Evolutionary conservation across 441 rosid genomes (phyloP).

Genomic region (Brassica hybrid): DNA sequence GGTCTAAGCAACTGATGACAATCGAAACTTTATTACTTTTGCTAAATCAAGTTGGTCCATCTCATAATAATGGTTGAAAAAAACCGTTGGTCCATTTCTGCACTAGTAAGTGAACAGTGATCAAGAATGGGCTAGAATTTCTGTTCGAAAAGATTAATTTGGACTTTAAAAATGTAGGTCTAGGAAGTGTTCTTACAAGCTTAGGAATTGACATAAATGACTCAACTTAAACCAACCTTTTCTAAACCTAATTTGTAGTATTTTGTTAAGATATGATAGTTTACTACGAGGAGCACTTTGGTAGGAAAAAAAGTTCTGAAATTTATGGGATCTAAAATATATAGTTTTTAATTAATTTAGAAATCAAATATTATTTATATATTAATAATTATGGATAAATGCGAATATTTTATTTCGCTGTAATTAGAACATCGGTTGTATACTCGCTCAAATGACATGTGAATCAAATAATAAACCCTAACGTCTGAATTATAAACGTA

Average conservation of each 20-base stretch:
- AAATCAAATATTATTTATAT: neutral
- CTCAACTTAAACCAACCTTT: neutral
- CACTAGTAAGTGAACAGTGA: neutral
- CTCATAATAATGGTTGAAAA: neutral
- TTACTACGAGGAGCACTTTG: neutral
- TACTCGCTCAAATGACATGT: neutral
- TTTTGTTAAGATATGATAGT: neutral
- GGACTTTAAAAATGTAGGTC: neutral
- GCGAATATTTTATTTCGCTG: too few relatives aligned
- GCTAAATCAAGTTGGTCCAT: slow-evolving; percentile 13
- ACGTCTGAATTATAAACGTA: neutral
- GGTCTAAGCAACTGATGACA: slow-evolving; percentile 30
- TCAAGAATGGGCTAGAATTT: neutral
- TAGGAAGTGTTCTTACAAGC: neutral
- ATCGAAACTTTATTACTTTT: neutral
- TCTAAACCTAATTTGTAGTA: neutral
- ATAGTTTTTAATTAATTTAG: too few relatives aligned
- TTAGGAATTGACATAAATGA: neutral
- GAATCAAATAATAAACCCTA: slow-evolving; percentile 17
- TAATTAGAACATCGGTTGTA: too few relatives aligned
- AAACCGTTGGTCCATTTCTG: neutral
- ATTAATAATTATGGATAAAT: too few relatives aligned
- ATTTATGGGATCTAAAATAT: too few relatives aligned
- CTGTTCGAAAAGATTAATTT: neutral
- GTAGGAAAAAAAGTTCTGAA: neutral